Percentiles rank a stretch among this genome's conserved stretches.
phyloP scores from a whole-genome alignment of 257 asterid species.

The Salvia rosmarinus region DNA sequence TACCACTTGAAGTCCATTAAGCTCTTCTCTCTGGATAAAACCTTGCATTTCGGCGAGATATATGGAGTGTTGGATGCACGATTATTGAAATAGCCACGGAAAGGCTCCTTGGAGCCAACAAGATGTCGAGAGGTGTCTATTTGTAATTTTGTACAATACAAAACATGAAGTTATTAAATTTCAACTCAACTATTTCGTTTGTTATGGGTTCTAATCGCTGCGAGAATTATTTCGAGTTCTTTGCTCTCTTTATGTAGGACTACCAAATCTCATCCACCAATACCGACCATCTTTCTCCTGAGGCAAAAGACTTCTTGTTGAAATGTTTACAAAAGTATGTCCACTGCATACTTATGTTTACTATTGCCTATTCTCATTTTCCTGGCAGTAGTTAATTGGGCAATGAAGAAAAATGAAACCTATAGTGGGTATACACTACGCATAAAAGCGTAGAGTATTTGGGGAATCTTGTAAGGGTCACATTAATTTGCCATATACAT shows the following conservation, averaged over 20 bases:
- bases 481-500: no score
- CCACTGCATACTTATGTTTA: slow-evolving; percentile 23
- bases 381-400: background rate
- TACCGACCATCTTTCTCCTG: slow-evolving; percentile 95
- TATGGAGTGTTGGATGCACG: slow-evolving; percentile 99
- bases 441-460: no score
- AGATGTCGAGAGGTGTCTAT: slow-evolving; percentile 7
- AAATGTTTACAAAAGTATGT: slow-evolving; percentile 89
- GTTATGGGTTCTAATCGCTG: no score
- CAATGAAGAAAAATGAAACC: slow-evolving; percentile 19
- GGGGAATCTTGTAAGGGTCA: no score
- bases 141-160: no score
- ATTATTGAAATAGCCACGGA: slow-evolving; percentile 99
- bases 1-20: no score
- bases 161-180: no score
- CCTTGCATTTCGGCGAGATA: slow-evolving; percentile 87
- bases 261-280: slow-evolving; percentile 92
- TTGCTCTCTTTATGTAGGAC: no score
- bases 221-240: no score
- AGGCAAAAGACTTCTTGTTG: slow-evolving; percentile 85
- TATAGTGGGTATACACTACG: background rate
- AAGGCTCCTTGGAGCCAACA: slow-evolving; percentile 99
- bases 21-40: no score
- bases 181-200: no score
- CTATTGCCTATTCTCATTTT: slow-evolving; percentile 18